Conservation (phyloP, 345 rosid genomes). For the Heritiera fomes region DNA sequence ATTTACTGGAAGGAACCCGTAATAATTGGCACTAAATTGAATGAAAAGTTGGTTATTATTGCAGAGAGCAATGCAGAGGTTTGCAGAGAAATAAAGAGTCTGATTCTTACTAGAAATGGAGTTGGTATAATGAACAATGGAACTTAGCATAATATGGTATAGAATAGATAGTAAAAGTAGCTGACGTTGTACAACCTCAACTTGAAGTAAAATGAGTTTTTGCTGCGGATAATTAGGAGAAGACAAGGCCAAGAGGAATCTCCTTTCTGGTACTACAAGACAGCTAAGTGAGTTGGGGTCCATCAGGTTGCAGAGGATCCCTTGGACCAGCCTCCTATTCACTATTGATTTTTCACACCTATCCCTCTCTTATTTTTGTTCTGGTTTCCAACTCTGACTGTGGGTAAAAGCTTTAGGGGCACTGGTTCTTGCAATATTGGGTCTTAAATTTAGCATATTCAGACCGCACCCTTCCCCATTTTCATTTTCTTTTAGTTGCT, state of each 20-base stretch:
- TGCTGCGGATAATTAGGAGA: neutral
- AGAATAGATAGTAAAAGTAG: conserved; percentile 5
- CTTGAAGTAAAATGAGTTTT: neutral
- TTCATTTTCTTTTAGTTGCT: no score
- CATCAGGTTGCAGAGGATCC: conserved; percentile 23
- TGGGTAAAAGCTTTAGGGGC: neutral
- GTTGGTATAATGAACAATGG: conserved; percentile 18
- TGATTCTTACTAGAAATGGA: neutral
- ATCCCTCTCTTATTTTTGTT: neutral
- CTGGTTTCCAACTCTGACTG: conserved; percentile 8
- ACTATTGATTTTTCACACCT: conserved; percentile 6
- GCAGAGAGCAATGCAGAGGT: neutral
- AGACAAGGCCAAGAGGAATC: conserved; percentile 32
- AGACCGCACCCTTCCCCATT: no score
- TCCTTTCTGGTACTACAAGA: conserved; percentile 32
- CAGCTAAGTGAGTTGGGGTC: conserved; percentile 40
- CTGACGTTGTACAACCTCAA: neutral
- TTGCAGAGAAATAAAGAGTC: neutral
- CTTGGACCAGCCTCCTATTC: neutral
- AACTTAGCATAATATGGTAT: neutral
- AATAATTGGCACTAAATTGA: conserved; percentile 3
- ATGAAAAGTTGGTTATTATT: neutral
- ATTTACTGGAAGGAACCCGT: neutral
- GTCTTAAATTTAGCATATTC: neutral
- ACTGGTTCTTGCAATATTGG: neutral